A percentile compares a stretch with the other conserved stretches of the same genome.
These are phyloP conservation scores for Pseudoneurospora amorphoporcata DNA, from an alignment of 495 filamentous ascomycete species.

Conservation along the genomic window DNA sequence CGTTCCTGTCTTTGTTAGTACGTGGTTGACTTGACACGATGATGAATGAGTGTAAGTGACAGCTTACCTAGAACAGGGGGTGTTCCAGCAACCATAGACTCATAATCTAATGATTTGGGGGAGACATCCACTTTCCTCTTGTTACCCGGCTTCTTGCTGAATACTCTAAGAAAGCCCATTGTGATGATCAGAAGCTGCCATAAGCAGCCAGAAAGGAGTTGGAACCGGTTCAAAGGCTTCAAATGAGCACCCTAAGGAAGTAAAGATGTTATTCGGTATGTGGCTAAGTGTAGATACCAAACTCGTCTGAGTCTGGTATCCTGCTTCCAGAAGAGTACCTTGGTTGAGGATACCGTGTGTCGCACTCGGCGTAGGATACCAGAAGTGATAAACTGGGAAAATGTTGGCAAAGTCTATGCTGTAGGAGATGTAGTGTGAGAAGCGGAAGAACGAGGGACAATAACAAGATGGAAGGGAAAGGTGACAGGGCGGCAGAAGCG, in stretches of 20 bases:
- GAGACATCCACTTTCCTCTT: slow-evolving; percentile 10
- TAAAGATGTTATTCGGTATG: background rate
- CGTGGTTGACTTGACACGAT: slow-evolving; percentile 11
- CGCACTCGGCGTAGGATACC: background rate
- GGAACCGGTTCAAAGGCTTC: background rate
- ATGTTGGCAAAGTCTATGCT: background rate
- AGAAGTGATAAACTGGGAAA: background rate
- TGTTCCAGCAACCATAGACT: slow-evolving; percentile 16
- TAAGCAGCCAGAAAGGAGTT: slow-evolving; percentile 5
- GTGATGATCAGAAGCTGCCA: slow-evolving; percentile 13
- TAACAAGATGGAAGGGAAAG: background rate
- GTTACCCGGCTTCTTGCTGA: slow-evolving; percentile 22
- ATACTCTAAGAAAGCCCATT: slow-evolving; percentile 36
- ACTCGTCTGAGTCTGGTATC: background rate
- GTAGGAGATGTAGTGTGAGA: background rate
- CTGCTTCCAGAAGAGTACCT: background rate
- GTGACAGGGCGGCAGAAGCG: background rate
- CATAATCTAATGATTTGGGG: slow-evolving; percentile 23
- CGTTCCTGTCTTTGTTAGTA: slow-evolving; percentile 21
- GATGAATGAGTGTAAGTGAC: slow-evolving; percentile 11
- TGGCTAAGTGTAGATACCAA: background rate
- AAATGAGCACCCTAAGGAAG: background rate
- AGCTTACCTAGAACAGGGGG: slow-evolving; percentile 27
- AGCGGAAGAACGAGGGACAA: background rate
- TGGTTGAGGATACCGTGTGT: background rate